Conservation (phyloP, 1,284 basidiomycete genomes). For the Cryptococcus maquisensis region DNA sequence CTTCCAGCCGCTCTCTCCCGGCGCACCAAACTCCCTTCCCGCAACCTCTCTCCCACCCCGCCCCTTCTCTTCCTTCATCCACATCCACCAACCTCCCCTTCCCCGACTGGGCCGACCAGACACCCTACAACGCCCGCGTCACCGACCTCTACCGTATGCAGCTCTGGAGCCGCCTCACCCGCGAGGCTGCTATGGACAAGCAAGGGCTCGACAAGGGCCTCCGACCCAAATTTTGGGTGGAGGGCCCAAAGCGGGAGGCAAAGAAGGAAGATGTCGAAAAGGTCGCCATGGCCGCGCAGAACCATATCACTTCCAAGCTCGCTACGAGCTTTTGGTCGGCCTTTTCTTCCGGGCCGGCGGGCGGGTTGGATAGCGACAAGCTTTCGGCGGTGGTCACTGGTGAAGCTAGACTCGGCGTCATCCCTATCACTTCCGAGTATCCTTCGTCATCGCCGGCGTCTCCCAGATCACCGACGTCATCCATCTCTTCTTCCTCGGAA, state of each 20-base stretch:
- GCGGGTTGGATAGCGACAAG: slow-evolving; percentile 44
- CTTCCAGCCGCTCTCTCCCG: neutral
- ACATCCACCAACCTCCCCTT: slow-evolving; percentile 62
- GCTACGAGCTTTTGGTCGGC: slow-evolving; percentile 50
- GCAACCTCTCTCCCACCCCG: slow-evolving; percentile 26
- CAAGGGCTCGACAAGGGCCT: slow-evolving; percentile 32
- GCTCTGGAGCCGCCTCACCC: slow-evolving; percentile 75
- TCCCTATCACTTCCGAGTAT: slow-evolving; percentile 19
- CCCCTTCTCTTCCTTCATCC: slow-evolving; percentile 21
- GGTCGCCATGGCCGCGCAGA: slow-evolving; percentile 28
- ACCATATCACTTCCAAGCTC: slow-evolving; percentile 47
- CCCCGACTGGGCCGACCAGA: slow-evolving; percentile 58
- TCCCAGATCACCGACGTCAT: slow-evolving; percentile 4
- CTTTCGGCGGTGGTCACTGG: slow-evolving; percentile 50
- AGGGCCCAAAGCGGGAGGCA: slow-evolving; percentile 9
- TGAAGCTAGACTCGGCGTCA: slow-evolving; percentile 44
- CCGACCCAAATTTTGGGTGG: slow-evolving; percentile 48
- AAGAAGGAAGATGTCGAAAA: slow-evolving; percentile 5
- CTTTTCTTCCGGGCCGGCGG: slow-evolving; percentile 33
- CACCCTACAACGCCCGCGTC: slow-evolving; percentile 74
- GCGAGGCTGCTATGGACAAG: slow-evolving; percentile 46
- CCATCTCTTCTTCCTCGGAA: neutral
- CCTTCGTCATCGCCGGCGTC: slow-evolving; percentile 16
- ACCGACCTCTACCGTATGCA: slow-evolving; percentile 82
- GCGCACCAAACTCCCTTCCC: slow-evolving; percentile 1